Evolutionary conservation across 345 rosid species (phyloP).

Genomic region (Camelina hispida): DNA sequence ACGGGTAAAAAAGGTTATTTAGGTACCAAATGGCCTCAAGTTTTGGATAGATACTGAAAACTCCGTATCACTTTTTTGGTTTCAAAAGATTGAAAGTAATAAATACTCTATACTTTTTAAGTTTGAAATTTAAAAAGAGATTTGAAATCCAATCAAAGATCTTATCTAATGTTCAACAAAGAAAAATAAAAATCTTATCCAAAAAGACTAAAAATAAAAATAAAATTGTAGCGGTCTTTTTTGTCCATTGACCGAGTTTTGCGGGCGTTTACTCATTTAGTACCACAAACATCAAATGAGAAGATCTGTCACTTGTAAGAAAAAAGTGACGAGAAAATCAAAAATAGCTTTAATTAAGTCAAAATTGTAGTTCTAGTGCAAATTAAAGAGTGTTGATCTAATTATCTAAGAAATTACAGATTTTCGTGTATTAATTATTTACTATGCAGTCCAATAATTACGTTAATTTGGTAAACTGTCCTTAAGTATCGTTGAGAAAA

Average conservation of each 20-base stretch:
- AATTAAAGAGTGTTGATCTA: not conserved
- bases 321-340: not conserved
- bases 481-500: not conserved
- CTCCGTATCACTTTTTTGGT: constrained; percentile 4
- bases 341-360: constrained; percentile 26
- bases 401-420: not conserved
- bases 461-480: not conserved
- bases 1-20: constrained; percentile 24
- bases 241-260: constrained; percentile 41
- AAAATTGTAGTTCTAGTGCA: constrained; percentile 31
- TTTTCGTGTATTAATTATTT: not conserved
- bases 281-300: constrained; percentile 4
- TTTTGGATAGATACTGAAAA: constrained; percentile 41
- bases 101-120: not conserved
- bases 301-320: not conserved
- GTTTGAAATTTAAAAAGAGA: not conserved
- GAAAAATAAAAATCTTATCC: constrained; percentile 12
- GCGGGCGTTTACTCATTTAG: constrained; percentile 29
- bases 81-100: constrained; percentile 16
- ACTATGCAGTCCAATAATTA: not conserved
- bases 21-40: constrained; percentile 19
- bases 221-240: constrained; percentile 32
- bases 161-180: too few relatives aligned
- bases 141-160: not conserved
- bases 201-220: not conserved